These are phyloP conservation scores for Antitrichia curtipendula DNA, from an alignment of 225 moss, liverwort and hornwort genomes.

Conservation along the genomic window DNA sequence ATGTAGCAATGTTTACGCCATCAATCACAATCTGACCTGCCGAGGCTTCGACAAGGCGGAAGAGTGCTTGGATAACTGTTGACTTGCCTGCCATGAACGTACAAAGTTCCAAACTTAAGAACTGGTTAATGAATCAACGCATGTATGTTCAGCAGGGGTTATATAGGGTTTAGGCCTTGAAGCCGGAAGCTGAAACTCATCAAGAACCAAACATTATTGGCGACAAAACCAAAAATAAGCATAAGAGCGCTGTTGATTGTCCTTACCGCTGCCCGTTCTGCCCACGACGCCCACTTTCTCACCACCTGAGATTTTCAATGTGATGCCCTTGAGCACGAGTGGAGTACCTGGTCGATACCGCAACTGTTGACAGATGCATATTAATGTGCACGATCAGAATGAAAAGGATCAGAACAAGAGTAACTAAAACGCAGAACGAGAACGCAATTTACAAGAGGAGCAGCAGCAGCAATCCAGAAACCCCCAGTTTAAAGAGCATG, in stretches of 20 bases:
- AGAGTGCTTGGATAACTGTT: constrained; percentile 63
- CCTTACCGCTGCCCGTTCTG: constrained; percentile 69
- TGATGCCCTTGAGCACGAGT: constrained; percentile 70
- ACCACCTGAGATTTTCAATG: constrained; percentile 51
- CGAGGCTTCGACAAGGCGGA: constrained; percentile 69
- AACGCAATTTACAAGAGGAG: not conserved
- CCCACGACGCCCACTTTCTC: constrained; percentile 84
- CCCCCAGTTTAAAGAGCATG: not conserved
- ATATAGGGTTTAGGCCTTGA: not conserved
- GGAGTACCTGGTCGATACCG: constrained; percentile 73
- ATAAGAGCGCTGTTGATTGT: not conserved
- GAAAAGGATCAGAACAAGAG: not conserved
- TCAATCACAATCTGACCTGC: constrained; percentile 60
- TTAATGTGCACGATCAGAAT: not conserved
- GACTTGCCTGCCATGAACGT: constrained; percentile 36
- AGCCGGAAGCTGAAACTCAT: not conserved
- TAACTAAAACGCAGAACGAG: not conserved
- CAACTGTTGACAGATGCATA: constrained; percentile 24
- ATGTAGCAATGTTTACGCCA: constrained; percentile 37
- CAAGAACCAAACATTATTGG: not conserved
- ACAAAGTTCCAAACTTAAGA: not conserved
- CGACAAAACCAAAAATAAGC: not conserved
- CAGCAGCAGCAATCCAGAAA: not conserved
- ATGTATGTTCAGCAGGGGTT: not conserved
- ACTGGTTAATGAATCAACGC: not conserved